These are phyloP conservation scores for Fusarium nelsonii DNA, from an alignment of 2,329 filamentous ascomycete species.

Conservation along the genomic window DNA sequence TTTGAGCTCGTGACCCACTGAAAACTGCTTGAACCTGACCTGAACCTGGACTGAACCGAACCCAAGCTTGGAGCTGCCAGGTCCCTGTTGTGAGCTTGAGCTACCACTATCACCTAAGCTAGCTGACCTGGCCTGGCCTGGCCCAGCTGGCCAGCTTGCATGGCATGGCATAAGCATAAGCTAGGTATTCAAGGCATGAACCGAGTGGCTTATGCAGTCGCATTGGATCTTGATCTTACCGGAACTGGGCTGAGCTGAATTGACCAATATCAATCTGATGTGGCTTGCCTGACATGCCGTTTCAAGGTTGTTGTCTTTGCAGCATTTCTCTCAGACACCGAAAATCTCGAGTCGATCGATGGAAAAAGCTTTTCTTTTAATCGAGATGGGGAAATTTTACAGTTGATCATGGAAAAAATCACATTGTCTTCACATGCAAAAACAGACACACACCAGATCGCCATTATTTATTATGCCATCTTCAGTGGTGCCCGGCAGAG, in stretches of 20 bases:
- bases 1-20: slow-evolving; percentile 41
- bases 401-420: not conserved
- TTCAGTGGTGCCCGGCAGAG: slow-evolving; percentile 1
- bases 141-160: not conserved
- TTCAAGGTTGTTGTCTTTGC: not conserved
- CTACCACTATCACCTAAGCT: not conserved
- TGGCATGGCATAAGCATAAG: not conserved
- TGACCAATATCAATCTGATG: slow-evolving; percentile 4
- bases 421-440: slow-evolving; percentile 11
- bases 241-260: not conserved
- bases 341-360: not conserved
- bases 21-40: slow-evolving; percentile 7
- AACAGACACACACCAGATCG: not conserved
- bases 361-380: not conserved
- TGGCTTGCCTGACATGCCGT: slow-evolving; percentile 15
- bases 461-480: not conserved
- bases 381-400: not conserved
- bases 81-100: not conserved
- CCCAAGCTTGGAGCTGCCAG: slow-evolving; percentile 4
- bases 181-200: slow-evolving; percentile 4
- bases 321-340: not conserved
- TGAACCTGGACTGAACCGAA: not conserved
- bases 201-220: slow-evolving; percentile 9
- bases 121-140: not conserved
- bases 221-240: slow-evolving; percentile 11